phyloP scores from a whole-genome alignment of 192 early-diverging fungal genomes.

The Funneliformis mosseae region DNA sequence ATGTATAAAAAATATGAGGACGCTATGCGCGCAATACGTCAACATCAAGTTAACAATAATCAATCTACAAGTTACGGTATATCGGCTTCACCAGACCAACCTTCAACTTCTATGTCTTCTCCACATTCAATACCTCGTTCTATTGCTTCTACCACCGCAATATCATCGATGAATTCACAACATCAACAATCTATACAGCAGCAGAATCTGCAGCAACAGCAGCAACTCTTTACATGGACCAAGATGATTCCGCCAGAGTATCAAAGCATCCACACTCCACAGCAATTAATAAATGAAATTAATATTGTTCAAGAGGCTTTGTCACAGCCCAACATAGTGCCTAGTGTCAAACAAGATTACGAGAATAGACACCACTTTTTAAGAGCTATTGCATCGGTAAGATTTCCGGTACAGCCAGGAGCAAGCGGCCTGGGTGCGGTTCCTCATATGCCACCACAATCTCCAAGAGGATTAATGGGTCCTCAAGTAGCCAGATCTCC shows the following conservation, averaged over 20 bases:
- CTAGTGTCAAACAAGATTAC: background rate
- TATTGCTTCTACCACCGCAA: background rate
- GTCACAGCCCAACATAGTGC: background rate
- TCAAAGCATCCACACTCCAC: background rate
- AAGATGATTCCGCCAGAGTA: background rate
- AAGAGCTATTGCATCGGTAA: background rate
- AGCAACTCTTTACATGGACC: background rate
- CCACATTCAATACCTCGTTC: slow-evolving; percentile 2
- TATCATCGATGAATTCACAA: background rate
- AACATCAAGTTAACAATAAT: background rate
- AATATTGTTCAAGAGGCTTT: background rate
- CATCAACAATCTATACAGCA: background rate
- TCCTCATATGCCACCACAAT: background rate
- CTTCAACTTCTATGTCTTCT: background rate
- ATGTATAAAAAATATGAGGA: slow-evolving; percentile 1
- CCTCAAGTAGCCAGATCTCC: background rate
- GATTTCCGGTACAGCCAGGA: background rate
- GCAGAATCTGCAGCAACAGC: background rate
- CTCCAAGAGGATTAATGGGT: background rate
- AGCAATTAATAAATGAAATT: background rate
- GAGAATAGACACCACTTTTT: background rate
- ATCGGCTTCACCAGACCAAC: background rate
- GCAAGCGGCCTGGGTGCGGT: too few species aligned
- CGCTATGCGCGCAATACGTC: background rate
- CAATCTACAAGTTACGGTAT: slow-evolving; percentile 3